Evolutionary conservation across 2,329 filamentous ascomycete species (phyloP).

Genomic region (Phyllosticta paracitricarpa): DNA sequence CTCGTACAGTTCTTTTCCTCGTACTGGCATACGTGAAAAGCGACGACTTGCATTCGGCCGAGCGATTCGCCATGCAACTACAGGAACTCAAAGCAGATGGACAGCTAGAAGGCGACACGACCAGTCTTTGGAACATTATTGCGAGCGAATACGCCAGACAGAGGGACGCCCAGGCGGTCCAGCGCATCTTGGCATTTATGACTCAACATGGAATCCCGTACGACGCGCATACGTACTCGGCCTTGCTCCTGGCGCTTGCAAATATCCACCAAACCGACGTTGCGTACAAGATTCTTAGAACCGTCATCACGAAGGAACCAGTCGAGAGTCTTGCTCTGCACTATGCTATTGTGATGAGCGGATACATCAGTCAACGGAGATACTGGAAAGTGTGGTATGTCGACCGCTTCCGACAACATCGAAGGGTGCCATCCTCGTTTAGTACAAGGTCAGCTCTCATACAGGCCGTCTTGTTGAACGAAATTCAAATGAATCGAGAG

Average conservation of each 20-base stretch:
- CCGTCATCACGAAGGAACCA: slow-evolving; percentile 40
- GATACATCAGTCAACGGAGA: slow-evolving; percentile 33
- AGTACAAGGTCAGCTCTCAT: slow-evolving; percentile 35
- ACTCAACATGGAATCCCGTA: slow-evolving; percentile 38
- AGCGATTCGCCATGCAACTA: slow-evolving; percentile 36
- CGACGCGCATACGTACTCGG: slow-evolving; percentile 50
- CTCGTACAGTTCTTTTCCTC: slow-evolving; percentile 32
- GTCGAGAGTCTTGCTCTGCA: slow-evolving; percentile 38
- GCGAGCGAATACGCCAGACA: slow-evolving; percentile 58
- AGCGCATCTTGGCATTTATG: slow-evolving; percentile 48
- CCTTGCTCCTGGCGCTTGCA: slow-evolving; percentile 49
- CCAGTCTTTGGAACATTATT: slow-evolving; percentile 69
- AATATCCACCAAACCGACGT: slow-evolving; percentile 43
- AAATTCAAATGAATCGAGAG: slow-evolving; percentile 13
- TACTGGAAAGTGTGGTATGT: slow-evolving; percentile 41
- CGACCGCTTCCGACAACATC: slow-evolving; percentile 34
- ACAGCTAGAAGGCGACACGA: slow-evolving; percentile 42
- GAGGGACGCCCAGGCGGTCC: slow-evolving; percentile 46
- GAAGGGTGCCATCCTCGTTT: slow-evolving; percentile 29
- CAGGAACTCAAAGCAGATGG: slow-evolving; percentile 24
- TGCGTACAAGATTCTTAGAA: slow-evolving; percentile 44
- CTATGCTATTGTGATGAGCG: slow-evolving; percentile 44
- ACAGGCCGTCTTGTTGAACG: slow-evolving; percentile 17
- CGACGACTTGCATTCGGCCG: slow-evolving; percentile 31
- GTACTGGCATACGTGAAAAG: slow-evolving; percentile 52